Percentiles rank a stretch among this genome's conserved stretches.
Conservation (phyloP, 129 eudicot species). For the Saposhnikovia divaricata region DNA sequence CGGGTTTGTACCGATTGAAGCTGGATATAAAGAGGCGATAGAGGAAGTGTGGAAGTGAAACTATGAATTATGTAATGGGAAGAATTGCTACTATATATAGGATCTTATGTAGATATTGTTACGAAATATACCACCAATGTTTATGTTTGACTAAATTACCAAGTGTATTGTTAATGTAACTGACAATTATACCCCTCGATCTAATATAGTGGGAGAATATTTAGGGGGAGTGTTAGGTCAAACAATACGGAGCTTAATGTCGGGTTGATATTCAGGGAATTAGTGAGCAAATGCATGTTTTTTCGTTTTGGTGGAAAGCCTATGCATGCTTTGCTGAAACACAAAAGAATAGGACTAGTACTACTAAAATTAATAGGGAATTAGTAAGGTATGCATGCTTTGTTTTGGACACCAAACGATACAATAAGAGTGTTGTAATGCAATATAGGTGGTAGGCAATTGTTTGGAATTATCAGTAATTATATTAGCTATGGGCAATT, state of each 20-base stretch:
- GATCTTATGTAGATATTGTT: neutral
- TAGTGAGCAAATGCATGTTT: neutral
- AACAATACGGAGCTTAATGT: neutral
- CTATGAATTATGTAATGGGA: constrained; percentile 17
- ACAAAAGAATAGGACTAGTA: too few species aligned
- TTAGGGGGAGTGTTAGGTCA: neutral
- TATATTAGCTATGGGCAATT: neutral
- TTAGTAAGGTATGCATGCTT: neutral
- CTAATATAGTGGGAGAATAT: neutral
- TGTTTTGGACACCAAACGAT: neutral
- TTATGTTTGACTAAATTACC: constrained; percentile 10
- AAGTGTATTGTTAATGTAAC: neutral
- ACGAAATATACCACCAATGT: constrained; percentile 10
- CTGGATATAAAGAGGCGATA: neutral
- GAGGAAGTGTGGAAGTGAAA: neutral
- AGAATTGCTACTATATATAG: neutral
- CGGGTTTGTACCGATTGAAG: neutral
- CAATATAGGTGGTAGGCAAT: neutral
- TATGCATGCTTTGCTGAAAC: too few species aligned
- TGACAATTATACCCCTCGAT: constrained; percentile 16
- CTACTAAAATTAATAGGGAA: too few species aligned
- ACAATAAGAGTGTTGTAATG: neutral
- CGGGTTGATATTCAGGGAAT: neutral
- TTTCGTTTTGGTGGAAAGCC: too few species aligned
- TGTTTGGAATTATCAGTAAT: neutral